A percentile compares a stretch with the other conserved stretches of the same genome.
Conservation (phyloP, 768 basidiomycete species). For the Leccinum disarticulatum region DNA sequence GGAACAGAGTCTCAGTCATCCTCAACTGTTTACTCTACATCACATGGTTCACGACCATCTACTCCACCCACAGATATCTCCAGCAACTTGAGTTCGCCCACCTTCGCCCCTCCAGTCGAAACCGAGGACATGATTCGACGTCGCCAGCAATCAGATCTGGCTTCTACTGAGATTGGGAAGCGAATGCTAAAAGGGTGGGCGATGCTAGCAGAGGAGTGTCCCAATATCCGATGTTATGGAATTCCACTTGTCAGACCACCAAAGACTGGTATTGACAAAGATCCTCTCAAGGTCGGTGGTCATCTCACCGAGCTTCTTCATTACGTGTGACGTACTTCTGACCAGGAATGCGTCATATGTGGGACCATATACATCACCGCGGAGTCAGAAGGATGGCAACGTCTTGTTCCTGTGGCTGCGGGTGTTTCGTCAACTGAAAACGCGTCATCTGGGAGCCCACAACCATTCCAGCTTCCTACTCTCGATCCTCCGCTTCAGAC, state of each 20-base stretch:
- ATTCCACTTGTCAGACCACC: conserved; percentile 84
- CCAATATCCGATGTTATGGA: conserved; percentile 66
- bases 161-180: conserved; percentile 77
- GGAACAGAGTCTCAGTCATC: conserved; percentile 34
- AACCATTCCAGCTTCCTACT: conserved; percentile 34
- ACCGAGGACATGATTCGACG: conserved; percentile 65
- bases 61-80: conserved; percentile 81
- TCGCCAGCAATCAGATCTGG: conserved; percentile 77
- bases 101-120: conserved; percentile 62
- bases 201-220: conserved; percentile 88
- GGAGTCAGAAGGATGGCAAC: conserved; percentile 51
- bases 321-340: conserved; percentile 4
- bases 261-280: conserved; percentile 55
- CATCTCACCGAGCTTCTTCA: conserved; percentile 1
- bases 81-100: conserved; percentile 56
- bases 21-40: conserved; percentile 47
- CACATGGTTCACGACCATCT: conserved; percentile 59
- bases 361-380: conserved; percentile 58
- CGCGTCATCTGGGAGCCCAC: conserved; percentile 8
- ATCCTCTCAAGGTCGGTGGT: conserved; percentile 60
- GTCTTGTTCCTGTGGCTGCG: conserved; percentile 36
- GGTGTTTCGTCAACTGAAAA: conserved; percentile 5
- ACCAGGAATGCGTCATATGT: conserved; percentile 80
- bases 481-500: conserved; percentile 31
- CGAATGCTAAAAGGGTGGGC: conserved; percentile 81